A percentile compares a stretch with the other conserved stretches of the same genome.
Evolutionary conservation across 75 land plant genomes (phyloP).

Genomic region (Chamaecyparis obtusa): DNA sequence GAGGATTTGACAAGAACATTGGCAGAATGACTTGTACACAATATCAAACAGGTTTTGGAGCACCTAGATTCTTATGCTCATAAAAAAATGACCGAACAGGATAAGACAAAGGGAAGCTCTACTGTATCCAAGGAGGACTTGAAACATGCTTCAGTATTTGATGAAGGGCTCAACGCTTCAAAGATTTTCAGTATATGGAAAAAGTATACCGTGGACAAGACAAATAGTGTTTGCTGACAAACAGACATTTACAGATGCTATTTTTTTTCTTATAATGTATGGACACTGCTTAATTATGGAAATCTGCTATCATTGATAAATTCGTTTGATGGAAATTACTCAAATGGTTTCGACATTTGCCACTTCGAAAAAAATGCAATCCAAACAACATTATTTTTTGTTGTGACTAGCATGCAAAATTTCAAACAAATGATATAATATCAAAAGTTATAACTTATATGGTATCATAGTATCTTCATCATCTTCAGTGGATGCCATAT

Average conservation of each 20-base stretch:
- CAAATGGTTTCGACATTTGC: neutral
- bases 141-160: slow-evolving; percentile 1
- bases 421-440: neutral
- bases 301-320: neutral
- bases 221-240: slow-evolving; percentile 10
- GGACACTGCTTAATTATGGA: neutral
- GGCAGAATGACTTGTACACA: slow-evolving; percentile 29
- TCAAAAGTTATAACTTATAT: slow-evolving; percentile 39
- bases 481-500: neutral
- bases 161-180: neutral
- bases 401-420: neutral
- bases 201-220: slow-evolving; percentile 2
- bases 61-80: neutral
- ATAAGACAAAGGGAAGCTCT: neutral
- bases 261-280: neutral
- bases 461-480: neutral
- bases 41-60: slow-evolving; percentile 22
- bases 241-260: too few relatives aligned
- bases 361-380: neutral
- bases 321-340: neutral
- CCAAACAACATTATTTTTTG: neutral
- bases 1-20: slow-evolving; percentile 33
- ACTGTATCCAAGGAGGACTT: neutral
- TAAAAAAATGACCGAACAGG: neutral
- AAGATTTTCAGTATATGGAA: slow-evolving; percentile 1